Conservation (phyloP, 805 yeast genomes). For the Wickerhamomyces sydowiorum region DNA sequence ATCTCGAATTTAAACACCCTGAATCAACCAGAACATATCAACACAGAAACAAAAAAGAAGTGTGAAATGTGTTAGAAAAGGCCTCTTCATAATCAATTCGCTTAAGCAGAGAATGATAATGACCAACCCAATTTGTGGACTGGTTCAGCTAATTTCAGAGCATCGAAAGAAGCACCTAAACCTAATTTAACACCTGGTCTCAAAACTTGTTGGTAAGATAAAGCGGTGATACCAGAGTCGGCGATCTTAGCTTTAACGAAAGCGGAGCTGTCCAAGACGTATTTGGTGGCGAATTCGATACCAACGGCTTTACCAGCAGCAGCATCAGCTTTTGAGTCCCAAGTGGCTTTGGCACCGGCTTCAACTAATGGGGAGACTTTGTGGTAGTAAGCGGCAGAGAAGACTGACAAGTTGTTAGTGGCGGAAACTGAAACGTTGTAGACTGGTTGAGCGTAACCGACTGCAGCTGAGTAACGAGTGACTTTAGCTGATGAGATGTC, state of each 20-base stretch:
- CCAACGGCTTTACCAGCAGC: conserved; percentile 76
- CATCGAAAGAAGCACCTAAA: conserved; percentile 95
- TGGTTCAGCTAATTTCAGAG: conserved; percentile 90
- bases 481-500: conserved; percentile 90
- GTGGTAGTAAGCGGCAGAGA: conserved; percentile 96
- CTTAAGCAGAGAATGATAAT: conserved; percentile 84
- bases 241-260: conserved; percentile 96
- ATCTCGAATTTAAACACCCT: neutral
- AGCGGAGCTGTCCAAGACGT: conserved; percentile 79
- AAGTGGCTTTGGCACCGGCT: conserved; percentile 97
- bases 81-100: neutral
- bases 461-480: conserved; percentile 88
- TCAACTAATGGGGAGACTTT: conserved; percentile 85
- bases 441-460: conserved; percentile 86
- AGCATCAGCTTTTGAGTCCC: conserved; percentile 70
- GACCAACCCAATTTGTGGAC: conserved; percentile 98
- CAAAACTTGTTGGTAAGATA: conserved; percentile 90
- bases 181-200: conserved; percentile 97
- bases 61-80: too few species aligned
- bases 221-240: conserved; percentile 90
- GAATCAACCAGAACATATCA: neutral
- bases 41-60: too few species aligned
- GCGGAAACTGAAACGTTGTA: conserved; percentile 80
- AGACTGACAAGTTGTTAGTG: conserved; percentile 79
- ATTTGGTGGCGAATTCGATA: conserved; percentile 94